phyloP scores from a whole-genome alignment of 2,329 filamentous ascomycete genomes.

The Colletotrichum phormii region DNA sequence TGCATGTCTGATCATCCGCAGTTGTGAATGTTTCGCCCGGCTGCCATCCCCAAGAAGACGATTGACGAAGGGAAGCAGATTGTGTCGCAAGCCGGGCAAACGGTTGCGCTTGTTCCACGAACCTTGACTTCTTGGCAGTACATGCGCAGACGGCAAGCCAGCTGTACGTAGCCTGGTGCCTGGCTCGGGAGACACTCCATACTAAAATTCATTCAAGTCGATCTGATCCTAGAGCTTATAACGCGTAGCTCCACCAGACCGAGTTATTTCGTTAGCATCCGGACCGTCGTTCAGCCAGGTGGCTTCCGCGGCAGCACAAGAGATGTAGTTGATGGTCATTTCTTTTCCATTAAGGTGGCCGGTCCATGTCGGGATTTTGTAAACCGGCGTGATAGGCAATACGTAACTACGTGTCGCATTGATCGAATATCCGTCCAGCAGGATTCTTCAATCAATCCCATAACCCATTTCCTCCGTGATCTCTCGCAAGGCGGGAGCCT shows the following conservation, averaged over 20 bases:
- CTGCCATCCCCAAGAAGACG: not conserved
- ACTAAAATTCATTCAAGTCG: not conserved
- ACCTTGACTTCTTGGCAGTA: not conserved
- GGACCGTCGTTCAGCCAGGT: not conserved
- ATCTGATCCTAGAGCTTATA: not conserved
- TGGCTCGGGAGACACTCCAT: not conserved
- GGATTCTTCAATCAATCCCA: not conserved
- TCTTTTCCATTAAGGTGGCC: conserved; percentile 10
- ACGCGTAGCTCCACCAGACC: not conserved
- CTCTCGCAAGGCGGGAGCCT: not conserved
- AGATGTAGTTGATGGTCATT: not conserved
- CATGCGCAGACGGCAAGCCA: not conserved
- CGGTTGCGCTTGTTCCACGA: not conserved
- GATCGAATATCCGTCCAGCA: not conserved
- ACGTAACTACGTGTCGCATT: conserved; percentile 1
- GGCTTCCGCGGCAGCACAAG: not conserved
- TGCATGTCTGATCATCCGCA: not conserved
- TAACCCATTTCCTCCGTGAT: not conserved
- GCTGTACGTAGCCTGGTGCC: not conserved
- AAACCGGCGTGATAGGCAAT: not conserved
- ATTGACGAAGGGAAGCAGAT: not conserved
- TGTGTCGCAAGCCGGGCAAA: not conserved
- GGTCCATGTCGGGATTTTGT: not conserved
- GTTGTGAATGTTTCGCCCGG: not conserved
- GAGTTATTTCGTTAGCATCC: not conserved